Base-by-base conservation (phyloP, 2,329 filamentous ascomycete genomes). In the Leptographium procerum region DNA sequence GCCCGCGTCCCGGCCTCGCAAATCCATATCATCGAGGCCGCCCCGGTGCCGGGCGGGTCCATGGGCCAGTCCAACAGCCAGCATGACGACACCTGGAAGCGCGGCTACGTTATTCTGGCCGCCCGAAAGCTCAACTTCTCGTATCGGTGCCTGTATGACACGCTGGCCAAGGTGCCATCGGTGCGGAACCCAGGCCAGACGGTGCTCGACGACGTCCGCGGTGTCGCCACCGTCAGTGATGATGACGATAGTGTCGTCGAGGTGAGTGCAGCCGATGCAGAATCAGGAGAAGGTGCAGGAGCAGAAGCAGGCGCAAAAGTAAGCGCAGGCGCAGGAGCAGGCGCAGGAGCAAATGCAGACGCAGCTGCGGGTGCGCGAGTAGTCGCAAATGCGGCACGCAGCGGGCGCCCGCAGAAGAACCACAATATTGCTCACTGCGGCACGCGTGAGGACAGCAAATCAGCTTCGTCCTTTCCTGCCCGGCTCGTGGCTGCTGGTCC, bases 61-160 rank as follows among this genome's bases (percentile, higher is more conserved):
- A 66, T 67, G 65, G 61, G 65, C 28, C 47, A 52, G 19, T 59
- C 61, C 9, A 47, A 56, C 29, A 40, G 31, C 34, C 6, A 14
- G 13, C 57, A 58, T 3, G 54, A 59, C 22, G 64, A 64, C 52
- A 55, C 55, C 31, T 48, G 66, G 45, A 40, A 61, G 24, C 61
- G 59, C 5, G 67, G 66, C 3, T 68, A 68, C 55, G 55, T 68
- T 28, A 53, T 67, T 29, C 60, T 66, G 16, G 66, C 65, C 3
- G 66, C 66, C 6, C 60, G 67, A 26, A 67, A 68, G 63, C 64
- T 69, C 16, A 68, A 68, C 58, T 67, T 66, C 57, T 66, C 64
- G 31, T 68, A 67, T 59, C 61, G 62, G 26, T 68, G 67, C 53
- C 63, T 65, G 7, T 68, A 67, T 55, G 63, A 67, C n/a, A 62